Evolutionary conservation across 1,139 yeast species (phyloP).

Genomic region (Komagataea norvegica): DNA sequence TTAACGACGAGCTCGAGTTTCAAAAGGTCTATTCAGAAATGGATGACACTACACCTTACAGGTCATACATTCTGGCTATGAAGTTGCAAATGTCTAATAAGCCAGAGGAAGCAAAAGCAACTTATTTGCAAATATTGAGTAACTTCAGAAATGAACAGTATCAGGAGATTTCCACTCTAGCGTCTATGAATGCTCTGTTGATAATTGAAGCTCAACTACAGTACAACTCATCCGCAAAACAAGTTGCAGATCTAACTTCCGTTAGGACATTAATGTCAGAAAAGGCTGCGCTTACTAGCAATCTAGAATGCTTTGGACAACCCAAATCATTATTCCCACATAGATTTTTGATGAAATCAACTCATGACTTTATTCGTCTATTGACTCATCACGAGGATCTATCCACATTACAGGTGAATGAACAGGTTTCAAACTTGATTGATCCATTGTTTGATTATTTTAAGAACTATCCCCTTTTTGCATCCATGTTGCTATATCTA

Average conservation of each 20-base stretch:
- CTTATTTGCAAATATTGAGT: slow-evolving; percentile 9
- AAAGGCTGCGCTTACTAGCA: slow-evolving; percentile 2
- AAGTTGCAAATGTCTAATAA: slow-evolving; percentile 15
- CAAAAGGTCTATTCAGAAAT: background rate
- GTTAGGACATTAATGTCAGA: background rate
- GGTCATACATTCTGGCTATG: too few relatives aligned
- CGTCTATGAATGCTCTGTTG: slow-evolving; percentile 13
- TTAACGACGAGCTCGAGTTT: slow-evolving; percentile 1
- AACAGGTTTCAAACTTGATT: slow-evolving; percentile 13
- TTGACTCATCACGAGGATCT: slow-evolving; percentile 15
- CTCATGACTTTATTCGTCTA: slow-evolving; percentile 11
- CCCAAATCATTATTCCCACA: slow-evolving; percentile 7
- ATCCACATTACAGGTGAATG: slow-evolving; percentile 16
- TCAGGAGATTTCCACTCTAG: slow-evolving; percentile 16
- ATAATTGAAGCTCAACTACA: slow-evolving; percentile 17
- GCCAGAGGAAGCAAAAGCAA: slow-evolving; percentile 7
- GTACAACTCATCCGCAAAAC: slow-evolving; percentile 2
- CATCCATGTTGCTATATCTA: slow-evolving; percentile 20
- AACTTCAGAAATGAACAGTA: background rate
- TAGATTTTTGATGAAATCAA: slow-evolving; percentile 15
- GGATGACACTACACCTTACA: too few relatives aligned
- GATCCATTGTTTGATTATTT: slow-evolving; percentile 16
- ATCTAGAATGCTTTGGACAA: slow-evolving; percentile 4
- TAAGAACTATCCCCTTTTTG: slow-evolving; percentile 18
- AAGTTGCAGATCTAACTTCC: background rate